Evolutionary conservation across 352 stramenopile genomes (phyloP).

Genomic region (Phytophthora boehmeriae): DNA sequence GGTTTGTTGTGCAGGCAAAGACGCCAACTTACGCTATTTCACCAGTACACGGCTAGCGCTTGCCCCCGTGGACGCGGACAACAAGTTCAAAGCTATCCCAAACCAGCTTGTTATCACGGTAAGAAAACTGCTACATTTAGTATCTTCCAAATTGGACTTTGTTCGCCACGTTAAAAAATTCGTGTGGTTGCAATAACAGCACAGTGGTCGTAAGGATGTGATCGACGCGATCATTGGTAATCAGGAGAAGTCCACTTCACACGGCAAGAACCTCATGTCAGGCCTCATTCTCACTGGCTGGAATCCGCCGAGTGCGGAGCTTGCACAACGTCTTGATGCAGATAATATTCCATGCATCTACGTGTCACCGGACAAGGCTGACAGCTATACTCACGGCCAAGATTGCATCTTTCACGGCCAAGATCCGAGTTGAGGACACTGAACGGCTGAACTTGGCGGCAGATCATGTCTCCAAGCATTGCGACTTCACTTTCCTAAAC

Average conservation of each 20-base stretch:
- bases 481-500: slow-evolving; percentile 80
- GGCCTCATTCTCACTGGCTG: slow-evolving; percentile 87
- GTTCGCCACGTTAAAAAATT: slow-evolving; percentile 1
- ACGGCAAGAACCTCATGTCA: slow-evolving; percentile 72
- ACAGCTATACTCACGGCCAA: slow-evolving; percentile 87
- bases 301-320: slow-evolving; percentile 71
- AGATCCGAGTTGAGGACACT: slow-evolving; percentile 78
- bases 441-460: slow-evolving; percentile 78
- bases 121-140: background rate
- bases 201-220: slow-evolving; percentile 82
- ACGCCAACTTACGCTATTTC: slow-evolving; percentile 83
- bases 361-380: slow-evolving; percentile 78
- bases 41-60: slow-evolving; percentile 83
- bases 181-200: slow-evolving; percentile 43
- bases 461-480: slow-evolving; percentile 82
- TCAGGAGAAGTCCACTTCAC: slow-evolving; percentile 68
- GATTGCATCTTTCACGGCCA: slow-evolving; percentile 84
- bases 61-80: slow-evolving; percentile 74
- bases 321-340: slow-evolving; percentile 70
- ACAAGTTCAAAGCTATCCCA: slow-evolving; percentile 85
- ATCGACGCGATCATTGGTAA: slow-evolving; percentile 89
- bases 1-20: slow-evolving; percentile 58
- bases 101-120: slow-evolving; percentile 90
- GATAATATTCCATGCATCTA: slow-evolving; percentile 91
- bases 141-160: too few relatives aligned